Evolutionary conservation across 768 basidiomycete species (phyloP), one percentile per base, ranked within the genome.

Genomic region (Phanerochaete carnosa): DNA sequence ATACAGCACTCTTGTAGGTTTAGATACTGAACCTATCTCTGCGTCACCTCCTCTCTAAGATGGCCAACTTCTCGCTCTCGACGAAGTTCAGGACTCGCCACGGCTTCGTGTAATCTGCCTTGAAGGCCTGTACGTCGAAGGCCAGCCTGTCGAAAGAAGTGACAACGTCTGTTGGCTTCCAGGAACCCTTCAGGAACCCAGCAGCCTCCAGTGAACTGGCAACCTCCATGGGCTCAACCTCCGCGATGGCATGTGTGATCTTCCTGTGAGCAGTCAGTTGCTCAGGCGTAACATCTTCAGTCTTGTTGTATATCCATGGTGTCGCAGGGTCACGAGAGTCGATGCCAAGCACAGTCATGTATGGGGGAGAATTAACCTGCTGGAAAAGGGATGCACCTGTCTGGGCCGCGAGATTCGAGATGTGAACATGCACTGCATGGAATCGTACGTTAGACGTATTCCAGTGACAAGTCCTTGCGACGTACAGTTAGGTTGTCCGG

Each of bases 381-480:
- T 86, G 84, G 79, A 98, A 97, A 56, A 95, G 85, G 0, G 93
- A 90, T 2, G 93, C 91, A 2, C 97, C 96, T 0, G 89, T 94
- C 72, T 96, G 95, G 1, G 92, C 88, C 1, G 92, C 90, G 46
- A 94, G 82, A 63, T 95, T 91, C 54, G 85, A 87, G 46, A 97
- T 85, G 68, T 95, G 90, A 3, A 96, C 83, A 59, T 88, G 84
- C 37, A 85, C 82, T 75, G 72, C 66, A 0, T 55, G 47, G 16
- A 26, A 60, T 13, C n/a, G 25, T 30, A 23, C 52, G 54, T 22
- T 12, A 25, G 28, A 29, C 47, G 26, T 52, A 30, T 13, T 37
- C 47, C 12, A 28, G 39, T 45, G 26, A 30, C 30, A 11, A 53
- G 29, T 47, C 13, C 46, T 22, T 8, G 33, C 15, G 3, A 62